A percentile compares a stretch with the other conserved stretches of the same genome.
Conservation (phyloP, 73 alveolate genomes). For the Loxodes magnus region DNA sequence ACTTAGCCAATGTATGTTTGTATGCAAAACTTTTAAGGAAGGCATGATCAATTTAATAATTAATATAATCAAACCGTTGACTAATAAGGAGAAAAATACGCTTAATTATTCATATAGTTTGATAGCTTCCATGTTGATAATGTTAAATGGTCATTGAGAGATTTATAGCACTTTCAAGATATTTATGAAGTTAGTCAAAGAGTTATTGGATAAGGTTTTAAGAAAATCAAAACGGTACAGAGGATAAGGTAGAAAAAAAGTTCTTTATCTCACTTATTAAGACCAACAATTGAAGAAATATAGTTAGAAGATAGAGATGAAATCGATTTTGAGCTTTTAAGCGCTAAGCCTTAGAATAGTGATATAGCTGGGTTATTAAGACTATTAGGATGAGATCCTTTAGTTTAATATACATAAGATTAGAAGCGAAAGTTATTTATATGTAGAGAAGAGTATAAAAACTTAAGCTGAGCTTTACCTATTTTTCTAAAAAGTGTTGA, state of each 20-base stretch:
- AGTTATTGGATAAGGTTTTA: no score
- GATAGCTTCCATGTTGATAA: not conserved
- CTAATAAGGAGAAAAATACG: not conserved
- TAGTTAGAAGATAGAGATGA: slow-evolving; percentile 6
- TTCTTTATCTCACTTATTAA: not conserved
- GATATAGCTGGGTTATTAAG: slow-evolving; percentile 30
- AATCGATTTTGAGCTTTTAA: not conserved
- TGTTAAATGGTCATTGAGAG: not conserved
- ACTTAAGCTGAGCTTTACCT: slow-evolving; percentile 24
- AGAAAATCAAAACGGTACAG: not conserved
- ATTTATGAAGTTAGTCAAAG: not conserved
- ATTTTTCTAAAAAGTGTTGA: slow-evolving; percentile 25
- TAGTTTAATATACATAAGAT: slow-evolving; percentile 21
- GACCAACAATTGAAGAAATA: not conserved
- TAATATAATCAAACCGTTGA: slow-evolving; percentile 2
- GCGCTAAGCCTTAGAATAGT: slow-evolving; percentile 17
- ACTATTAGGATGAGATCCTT: slow-evolving; percentile 26
- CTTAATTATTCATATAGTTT: no score
- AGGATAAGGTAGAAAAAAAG: not conserved
- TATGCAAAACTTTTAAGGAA: slow-evolving; percentile 37
- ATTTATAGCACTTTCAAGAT: not conserved
- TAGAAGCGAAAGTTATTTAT: slow-evolving; percentile 23
- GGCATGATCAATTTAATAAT: slow-evolving; percentile 8
- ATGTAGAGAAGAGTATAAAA: slow-evolving; percentile 36
- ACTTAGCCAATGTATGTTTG: slow-evolving; percentile 31